Base-by-base conservation (phyloP, 495 filamentous ascomycete genomes). In the Thozetella sp. region DNA sequence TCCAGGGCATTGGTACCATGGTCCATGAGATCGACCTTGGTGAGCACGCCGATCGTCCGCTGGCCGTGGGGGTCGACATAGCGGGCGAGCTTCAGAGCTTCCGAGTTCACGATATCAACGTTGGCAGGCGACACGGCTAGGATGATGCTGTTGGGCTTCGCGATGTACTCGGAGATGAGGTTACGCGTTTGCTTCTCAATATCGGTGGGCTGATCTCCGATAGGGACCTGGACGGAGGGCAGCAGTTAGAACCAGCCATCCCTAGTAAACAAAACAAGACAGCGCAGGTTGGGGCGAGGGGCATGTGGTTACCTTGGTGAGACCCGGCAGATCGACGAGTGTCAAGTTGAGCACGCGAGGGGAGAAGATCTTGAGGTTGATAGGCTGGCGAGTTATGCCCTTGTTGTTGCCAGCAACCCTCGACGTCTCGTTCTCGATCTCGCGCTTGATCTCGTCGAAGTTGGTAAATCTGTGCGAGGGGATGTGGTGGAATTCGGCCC, bases 101-200 rank as follows among this genome's bases (percentile, higher is more conserved):
- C 95, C 25, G 96, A 98, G 74, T 99, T 99, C 73, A 99, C 95
- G 64, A 99, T 85, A 67, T 98, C 95, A 57, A 98, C 96, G 72
- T 99, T 99, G 15, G 95, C 95, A 0, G 95, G 95, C 2, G 95
- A 99, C 4, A 99, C 95, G 51, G 95, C 95, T 30, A 99, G 82
- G 63, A 99, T 88, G 70, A 99, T 97, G 71, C 93, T 98, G 81
- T 99, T 99, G 6, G 95, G 95, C 73, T 99, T 99, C 12, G 95
- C 95, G 64, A 97, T 99, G 67, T 99, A 99, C 79, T 99, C 95
- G 56, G 93, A 86, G 61, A 99, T 99, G 58, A 99, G 83, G 56
- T 93, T 97, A 45, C 96, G 87, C 2, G 96, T 99, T 76, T 99
- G 95, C 74, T 98, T 98, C 77, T 99, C 95, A 65, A 99, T 99